Evolutionary conservation across 495 filamentous ascomycete genomes (phyloP).

Genomic region (Pseudomonodictys pantanalensis): DNA sequence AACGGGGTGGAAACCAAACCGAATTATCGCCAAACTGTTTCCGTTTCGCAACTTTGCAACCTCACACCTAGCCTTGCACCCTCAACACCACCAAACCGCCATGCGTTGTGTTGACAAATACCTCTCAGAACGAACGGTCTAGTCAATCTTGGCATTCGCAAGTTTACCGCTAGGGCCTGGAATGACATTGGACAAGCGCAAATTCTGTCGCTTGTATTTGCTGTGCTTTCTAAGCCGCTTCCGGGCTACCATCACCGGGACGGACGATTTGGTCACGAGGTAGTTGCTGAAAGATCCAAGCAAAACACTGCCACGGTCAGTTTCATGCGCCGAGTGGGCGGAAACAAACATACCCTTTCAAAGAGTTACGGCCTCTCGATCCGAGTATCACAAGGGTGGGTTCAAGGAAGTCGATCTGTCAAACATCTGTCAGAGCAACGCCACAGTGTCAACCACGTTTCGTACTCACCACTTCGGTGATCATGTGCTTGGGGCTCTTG

Average conservation of each 20-base stretch:
- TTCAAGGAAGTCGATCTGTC: constrained; percentile 78
- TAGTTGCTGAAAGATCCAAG: constrained; percentile 97
- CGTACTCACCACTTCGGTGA: constrained; percentile 46
- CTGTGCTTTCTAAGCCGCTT: constrained; percentile 44
- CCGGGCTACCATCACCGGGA: constrained; percentile 60
- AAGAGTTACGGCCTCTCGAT: constrained; percentile 79
- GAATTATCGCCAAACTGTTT: constrained; percentile 29
- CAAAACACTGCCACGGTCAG: constrained; percentile 60
- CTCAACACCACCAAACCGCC: background rate
- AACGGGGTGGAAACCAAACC: constrained; percentile 16
- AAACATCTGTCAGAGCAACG: constrained; percentile 25
- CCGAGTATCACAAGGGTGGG: constrained; percentile 94
- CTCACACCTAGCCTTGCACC: background rate
- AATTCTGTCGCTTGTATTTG: constrained; percentile 39
- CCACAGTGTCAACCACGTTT: constrained; percentile 4
- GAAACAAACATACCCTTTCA: constrained; percentile 72
- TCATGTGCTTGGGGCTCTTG: constrained; percentile 72
- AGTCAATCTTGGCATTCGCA: constrained; percentile 36
- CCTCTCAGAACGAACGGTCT: constrained; percentile 2
- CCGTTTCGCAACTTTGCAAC: constrained; percentile 22
- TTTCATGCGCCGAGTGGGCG: constrained; percentile 12
- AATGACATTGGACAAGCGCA: constrained; percentile 35
- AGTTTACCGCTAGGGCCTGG: constrained; percentile 28
- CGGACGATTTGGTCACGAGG: constrained; percentile 88
- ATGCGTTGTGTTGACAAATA: constrained; percentile 24